Percentiles rank a stretch among this genome's conserved stretches.
phyloP scores from a whole-genome alignment of 306 rosid species.

The Pyrus betulifolia region DNA sequence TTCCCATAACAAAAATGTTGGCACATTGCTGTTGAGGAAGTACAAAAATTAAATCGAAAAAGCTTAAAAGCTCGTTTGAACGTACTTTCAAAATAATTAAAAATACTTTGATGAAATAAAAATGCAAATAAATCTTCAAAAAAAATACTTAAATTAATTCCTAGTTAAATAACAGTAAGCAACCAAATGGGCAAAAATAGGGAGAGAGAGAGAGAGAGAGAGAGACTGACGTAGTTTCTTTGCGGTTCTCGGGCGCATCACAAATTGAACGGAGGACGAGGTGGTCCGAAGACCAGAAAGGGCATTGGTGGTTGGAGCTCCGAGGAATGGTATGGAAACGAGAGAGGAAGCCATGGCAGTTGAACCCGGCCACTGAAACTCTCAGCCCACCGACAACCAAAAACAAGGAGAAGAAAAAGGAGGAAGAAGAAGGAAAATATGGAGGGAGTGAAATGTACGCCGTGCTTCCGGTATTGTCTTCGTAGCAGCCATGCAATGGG shows the following conservation, averaged over 20 bases:
- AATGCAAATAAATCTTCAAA: no score
- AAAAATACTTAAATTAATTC: no score
- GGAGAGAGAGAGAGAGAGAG: background rate
- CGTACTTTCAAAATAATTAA: no score
- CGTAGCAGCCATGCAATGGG: no score
- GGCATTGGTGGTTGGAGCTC: slow-evolving; percentile 32
- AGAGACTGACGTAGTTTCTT: slow-evolving; percentile 63
- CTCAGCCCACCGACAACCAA: background rate
- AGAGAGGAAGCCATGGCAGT: slow-evolving; percentile 62
- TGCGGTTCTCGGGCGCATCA: slow-evolving; percentile 26
- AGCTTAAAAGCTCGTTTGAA: background rate
- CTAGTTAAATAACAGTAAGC: background rate
- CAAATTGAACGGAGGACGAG: slow-evolving; percentile 41
- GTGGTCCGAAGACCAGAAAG: slow-evolving; percentile 38
- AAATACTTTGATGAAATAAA: no score
- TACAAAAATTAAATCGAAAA: background rate
- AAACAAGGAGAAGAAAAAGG: background rate
- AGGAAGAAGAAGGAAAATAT: background rate
- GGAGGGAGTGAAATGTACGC: background rate
- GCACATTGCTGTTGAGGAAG: background rate
- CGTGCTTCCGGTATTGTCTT: no score
- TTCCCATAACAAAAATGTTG: no score
- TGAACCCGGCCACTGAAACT: no score
- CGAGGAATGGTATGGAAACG: slow-evolving; percentile 53
- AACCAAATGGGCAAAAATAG: background rate